phyloP scores from a whole-genome alignment of 306 rosid species.

The Cajanus cajan region DNA sequence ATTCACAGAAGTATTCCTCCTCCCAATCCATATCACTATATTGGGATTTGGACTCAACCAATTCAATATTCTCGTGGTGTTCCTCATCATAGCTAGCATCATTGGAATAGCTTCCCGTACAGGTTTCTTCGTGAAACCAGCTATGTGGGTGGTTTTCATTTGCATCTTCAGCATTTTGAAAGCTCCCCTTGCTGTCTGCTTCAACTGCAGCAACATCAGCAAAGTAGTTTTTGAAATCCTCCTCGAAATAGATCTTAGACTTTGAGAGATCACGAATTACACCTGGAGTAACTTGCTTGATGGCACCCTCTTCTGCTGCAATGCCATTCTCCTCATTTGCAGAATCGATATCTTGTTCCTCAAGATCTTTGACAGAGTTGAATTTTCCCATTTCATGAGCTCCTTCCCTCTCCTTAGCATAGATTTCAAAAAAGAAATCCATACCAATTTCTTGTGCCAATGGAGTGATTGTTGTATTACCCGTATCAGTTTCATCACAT shows the following conservation, averaged over 20 bases:
- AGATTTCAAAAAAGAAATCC: conserved; percentile 50
- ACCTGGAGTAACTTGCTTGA: conserved; percentile 18
- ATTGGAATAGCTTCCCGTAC: conserved; percentile 32
- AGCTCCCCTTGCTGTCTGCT: conserved; percentile 19
- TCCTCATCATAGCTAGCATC: conserved; percentile 33
- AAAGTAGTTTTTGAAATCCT: conserved; percentile 24
- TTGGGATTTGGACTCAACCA: conserved; percentile 36
- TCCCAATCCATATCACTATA: conserved; percentile 50
- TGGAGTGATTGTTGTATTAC: conserved; percentile 20
- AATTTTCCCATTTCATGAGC: not conserved
- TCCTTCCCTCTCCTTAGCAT: conserved; percentile 32
- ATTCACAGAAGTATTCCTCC: conserved; percentile 38
- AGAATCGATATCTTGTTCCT: conserved; percentile 21
- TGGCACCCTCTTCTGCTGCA: conserved; percentile 16
- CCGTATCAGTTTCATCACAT: conserved; percentile 28
- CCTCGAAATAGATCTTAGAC: conserved; percentile 37
- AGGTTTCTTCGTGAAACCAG: conserved; percentile 36
- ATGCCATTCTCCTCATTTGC: conserved; percentile 14
- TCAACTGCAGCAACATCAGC: conserved; percentile 26
- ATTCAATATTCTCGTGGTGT: conserved; percentile 28
- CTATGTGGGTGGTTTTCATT: conserved; percentile 22
- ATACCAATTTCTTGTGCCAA: conserved; percentile 35
- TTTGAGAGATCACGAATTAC: conserved; percentile 29
- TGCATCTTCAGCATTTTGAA: conserved; percentile 17
- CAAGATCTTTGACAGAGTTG: conserved; percentile 12